phyloP scores from a whole-genome alignment of 148 eudicot genomes.

The Gaultheria prostrata region DNA sequence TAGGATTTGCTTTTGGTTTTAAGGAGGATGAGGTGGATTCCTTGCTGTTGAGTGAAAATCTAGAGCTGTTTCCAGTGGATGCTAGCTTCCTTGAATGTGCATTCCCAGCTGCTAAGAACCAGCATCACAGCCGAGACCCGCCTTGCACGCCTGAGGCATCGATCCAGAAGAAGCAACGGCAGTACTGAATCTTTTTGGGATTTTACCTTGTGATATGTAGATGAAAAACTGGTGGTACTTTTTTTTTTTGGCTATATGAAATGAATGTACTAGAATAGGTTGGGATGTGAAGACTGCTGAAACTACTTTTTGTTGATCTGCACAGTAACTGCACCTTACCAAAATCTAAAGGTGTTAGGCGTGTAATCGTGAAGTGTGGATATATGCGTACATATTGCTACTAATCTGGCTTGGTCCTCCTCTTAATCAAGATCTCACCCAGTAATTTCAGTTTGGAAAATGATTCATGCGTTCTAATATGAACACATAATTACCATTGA shows the following conservation, averaged over 20 bases:
- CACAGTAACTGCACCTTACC: background rate
- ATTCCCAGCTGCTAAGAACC: background rate
- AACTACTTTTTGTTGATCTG: background rate
- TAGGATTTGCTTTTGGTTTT: constrained; percentile 17
- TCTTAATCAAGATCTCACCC: background rate
- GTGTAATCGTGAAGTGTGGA: background rate
- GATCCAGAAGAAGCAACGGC: background rate
- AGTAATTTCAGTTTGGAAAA: background rate
- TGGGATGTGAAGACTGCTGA: background rate
- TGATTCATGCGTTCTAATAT: background rate
- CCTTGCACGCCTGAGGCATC: background rate
- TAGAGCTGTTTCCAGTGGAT: constrained; percentile 15
- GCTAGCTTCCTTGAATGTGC: constrained; percentile 10
- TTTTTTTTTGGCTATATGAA: background rate
- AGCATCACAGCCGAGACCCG: background rate
- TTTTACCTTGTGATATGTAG: background rate
- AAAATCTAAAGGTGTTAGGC: background rate
- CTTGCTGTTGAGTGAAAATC: constrained; percentile 14
- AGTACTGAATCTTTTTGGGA: background rate
- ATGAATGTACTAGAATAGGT: background rate
- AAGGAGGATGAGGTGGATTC: constrained; percentile 17
- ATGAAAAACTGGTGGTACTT: background rate
- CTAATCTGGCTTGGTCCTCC: background rate
- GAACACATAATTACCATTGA: background rate
- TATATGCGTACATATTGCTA: background rate